Percentiles rank a stretch among this genome's conserved stretches.
These are phyloP conservation scores for Mycena epipterygia DNA, from an alignment of 768 basidiomycete genomes.

Conservation along the genomic window DNA sequence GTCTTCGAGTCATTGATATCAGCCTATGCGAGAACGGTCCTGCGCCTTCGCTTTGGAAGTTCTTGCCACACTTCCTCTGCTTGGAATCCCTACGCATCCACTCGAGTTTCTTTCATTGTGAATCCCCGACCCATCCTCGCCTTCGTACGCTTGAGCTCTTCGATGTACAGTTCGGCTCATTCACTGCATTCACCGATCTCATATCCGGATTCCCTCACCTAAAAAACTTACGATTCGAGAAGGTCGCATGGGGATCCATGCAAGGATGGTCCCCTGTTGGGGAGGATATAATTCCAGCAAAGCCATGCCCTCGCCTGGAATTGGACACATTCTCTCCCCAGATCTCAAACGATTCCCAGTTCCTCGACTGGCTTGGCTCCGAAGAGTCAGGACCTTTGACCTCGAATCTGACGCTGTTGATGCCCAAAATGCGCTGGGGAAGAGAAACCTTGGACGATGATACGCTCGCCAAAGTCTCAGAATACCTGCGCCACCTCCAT, in stretches of 20 bases:
- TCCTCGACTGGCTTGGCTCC: neutral
- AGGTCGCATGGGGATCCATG: neutral
- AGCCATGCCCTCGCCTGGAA: neutral
- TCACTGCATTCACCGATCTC: neutral
- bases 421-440: neutral
- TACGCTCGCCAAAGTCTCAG: neutral
- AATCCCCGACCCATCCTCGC: neutral
- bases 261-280: neutral
- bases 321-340: neutral
- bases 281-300: neutral
- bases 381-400: neutral
- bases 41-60: neutral
- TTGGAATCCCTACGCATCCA: neutral
- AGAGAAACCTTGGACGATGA: neutral
- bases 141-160: neutral
- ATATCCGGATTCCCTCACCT: neutral
- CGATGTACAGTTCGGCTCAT: neutral
- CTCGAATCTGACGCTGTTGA: neutral
- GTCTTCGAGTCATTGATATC: neutral
- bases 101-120: constrained; percentile 2
- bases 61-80: constrained; percentile 4
- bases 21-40: neutral
- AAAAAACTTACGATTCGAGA: neutral
- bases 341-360: neutral
- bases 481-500: neutral